A percentile compares a stretch with the other conserved stretches of the same genome.
Conservation (phyloP, 139 green algal species). For the Mychonastes homosphaera region DNA sequence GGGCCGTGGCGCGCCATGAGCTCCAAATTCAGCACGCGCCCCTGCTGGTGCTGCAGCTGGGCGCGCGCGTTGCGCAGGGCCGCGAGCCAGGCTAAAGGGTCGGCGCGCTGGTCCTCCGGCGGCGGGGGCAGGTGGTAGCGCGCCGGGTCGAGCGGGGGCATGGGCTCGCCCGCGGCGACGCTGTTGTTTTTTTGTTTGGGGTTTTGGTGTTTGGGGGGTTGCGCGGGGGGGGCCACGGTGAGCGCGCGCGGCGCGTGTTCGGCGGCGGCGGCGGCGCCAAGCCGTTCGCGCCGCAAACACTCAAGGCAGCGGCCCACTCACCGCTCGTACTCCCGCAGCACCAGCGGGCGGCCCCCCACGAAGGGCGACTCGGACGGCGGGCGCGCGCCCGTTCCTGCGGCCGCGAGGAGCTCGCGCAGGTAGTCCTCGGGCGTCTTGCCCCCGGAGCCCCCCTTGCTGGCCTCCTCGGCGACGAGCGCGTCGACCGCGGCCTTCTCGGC, state of each 20-base stretch:
- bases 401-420: slow-evolving; percentile 51
- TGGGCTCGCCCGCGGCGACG: slow-evolving; percentile 25
- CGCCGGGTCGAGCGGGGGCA: slow-evolving; percentile 47
- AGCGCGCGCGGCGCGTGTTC: background rate
- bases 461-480: slow-evolving; percentile 65
- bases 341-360: slow-evolving; percentile 44
- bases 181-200: no score
- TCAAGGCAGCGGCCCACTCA: background rate
- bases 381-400: no score
- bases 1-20: slow-evolving; percentile 65
- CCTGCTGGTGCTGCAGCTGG: slow-evolving; percentile 71
- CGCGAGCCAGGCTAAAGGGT: slow-evolving; percentile 41
- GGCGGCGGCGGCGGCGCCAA: no score
- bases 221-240: background rate
- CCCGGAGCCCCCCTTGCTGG: slow-evolving; percentile 35
- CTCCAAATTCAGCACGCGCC: slow-evolving; percentile 66
- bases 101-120: slow-evolving; percentile 30
- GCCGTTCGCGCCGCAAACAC: no score
- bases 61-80: slow-evolving; percentile 57
- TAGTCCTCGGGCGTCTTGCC: slow-evolving; percentile 58
- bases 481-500: slow-evolving; percentile 43
- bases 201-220: no score
- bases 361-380: slow-evolving; percentile 29
- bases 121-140: slow-evolving; percentile 56
- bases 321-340: slow-evolving; percentile 51